A percentile compares a stretch with the other conserved stretches of the same genome.
Conservation (phyloP, 495 filamentous ascomycete species). For the Penicillium alfredii region DNA sequence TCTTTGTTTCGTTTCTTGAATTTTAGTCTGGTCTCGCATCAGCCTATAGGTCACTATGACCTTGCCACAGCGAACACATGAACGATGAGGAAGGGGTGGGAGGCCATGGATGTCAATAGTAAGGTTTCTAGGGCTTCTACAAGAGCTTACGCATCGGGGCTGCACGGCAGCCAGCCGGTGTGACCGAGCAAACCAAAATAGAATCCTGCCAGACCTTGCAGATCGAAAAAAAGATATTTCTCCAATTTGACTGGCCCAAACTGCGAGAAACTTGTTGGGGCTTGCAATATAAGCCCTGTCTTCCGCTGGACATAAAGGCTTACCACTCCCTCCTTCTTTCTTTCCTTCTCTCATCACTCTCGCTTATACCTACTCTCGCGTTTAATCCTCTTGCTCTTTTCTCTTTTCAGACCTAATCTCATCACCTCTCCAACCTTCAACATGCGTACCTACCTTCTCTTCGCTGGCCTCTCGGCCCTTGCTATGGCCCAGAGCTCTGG, state of each 20-base stretch:
- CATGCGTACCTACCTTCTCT: slow-evolving; percentile 38
- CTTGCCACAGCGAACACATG: too few species aligned
- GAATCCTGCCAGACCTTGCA: slow-evolving; percentile 7
- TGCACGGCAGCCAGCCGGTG: slow-evolving; percentile 16
- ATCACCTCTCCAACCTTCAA: slow-evolving; percentile 13
- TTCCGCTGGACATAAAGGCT: too few species aligned
- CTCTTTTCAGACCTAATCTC: not conserved
- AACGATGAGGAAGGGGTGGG: too few species aligned
- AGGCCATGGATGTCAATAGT: too few species aligned
- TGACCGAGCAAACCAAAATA: slow-evolving; percentile 25
- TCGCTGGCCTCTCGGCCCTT: slow-evolving; percentile 39
- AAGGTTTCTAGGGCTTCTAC: too few species aligned
- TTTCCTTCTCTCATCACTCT: not conserved
- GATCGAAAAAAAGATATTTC: too few species aligned
- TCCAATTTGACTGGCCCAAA: too few species aligned
- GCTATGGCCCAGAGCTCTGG: slow-evolving; percentile 27
- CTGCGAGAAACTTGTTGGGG: too few species aligned
- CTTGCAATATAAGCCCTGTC: too few species aligned
- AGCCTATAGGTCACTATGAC: too few species aligned
- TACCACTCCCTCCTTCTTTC: not conserved
- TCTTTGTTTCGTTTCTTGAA: too few species aligned
- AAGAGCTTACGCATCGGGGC: slow-evolving; percentile 15
- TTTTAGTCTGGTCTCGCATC: too few species aligned
- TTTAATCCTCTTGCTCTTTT: not conserved
- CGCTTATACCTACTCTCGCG: not conserved